Percentiles rank a stretch among this genome's conserved stretches.
Evolutionary conservation across 106 monocot genomes (phyloP).

Genomic region (Apostasia shenzhenica): DNA sequence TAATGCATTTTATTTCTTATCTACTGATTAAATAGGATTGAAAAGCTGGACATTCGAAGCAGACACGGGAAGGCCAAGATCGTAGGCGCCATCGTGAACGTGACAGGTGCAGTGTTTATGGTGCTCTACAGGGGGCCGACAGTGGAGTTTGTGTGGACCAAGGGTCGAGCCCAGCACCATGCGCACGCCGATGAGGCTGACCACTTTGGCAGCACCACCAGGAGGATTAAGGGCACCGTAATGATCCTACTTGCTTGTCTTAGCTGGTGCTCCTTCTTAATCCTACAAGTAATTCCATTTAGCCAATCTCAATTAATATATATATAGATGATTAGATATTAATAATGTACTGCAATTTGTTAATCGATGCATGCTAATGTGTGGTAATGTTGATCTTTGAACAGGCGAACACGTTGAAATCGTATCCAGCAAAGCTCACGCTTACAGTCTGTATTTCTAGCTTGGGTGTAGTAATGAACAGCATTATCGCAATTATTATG

Average conservation of each 20-base stretch:
- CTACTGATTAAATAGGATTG: constrained; percentile 16
- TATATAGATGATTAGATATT: not conserved
- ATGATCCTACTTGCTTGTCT: constrained; percentile 13
- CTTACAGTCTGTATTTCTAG: constrained; percentile 8
- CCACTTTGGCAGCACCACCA: not conserved
- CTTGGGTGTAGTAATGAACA: constrained; percentile 2
- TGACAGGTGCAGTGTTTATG: constrained; percentile 34
- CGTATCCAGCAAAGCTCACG: constrained; percentile 11
- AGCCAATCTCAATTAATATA: not conserved
- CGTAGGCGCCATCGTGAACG: constrained; percentile 20
- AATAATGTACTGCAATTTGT: not conserved
- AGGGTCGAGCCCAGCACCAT: constrained; percentile 5
- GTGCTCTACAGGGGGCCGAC: constrained; percentile 32
- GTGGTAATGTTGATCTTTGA: not conserved
- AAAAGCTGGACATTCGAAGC: constrained; percentile 25
- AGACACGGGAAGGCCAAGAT: constrained; percentile 29
- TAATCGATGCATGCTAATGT: not conserved
- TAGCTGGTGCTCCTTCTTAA: constrained; percentile 32
- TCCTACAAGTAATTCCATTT: constrained; percentile 35
- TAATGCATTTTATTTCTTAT: not conserved
- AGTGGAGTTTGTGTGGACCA: constrained; percentile 10
- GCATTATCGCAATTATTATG: constrained; percentile 5
- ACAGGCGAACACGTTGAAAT: constrained; percentile 7
- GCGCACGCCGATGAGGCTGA: not conserved
- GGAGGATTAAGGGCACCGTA: constrained; percentile 24